Conservation (phyloP, 495 filamentous ascomycete genomes). For the Aspergillus diversus region DNA sequence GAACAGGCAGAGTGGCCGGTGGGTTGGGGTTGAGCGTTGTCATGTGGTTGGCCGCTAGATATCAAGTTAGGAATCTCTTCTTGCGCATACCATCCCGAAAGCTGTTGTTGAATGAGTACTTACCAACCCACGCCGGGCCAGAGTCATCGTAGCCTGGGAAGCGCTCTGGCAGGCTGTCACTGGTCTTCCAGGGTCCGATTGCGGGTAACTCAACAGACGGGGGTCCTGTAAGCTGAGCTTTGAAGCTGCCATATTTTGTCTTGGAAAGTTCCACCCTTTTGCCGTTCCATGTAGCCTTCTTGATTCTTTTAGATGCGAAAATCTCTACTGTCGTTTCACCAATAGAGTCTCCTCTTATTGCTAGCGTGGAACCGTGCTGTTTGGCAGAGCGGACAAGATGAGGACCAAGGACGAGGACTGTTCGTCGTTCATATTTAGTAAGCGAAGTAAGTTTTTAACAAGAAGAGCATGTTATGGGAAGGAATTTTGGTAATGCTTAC, state of each 20-base stretch:
- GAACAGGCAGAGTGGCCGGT: conserved; percentile 56
- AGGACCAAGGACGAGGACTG: conserved; percentile 59
- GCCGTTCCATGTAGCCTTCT: conserved; percentile 61
- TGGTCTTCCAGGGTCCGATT: conserved; percentile 63
- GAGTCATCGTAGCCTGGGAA: conserved; percentile 63
- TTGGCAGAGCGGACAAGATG: conserved; percentile 69
- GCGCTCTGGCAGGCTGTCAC: conserved; percentile 73
- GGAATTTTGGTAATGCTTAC: conserved; percentile 29
- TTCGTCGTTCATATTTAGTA: background rate
- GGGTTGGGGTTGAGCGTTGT: conserved; percentile 63
- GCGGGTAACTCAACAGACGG: conserved; percentile 53
- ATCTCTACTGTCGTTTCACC: conserved; percentile 63
- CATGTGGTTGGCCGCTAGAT: conserved; percentile 56
- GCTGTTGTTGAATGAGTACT: conserved; percentile 14
- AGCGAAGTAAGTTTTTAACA: background rate
- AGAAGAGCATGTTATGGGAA: background rate
- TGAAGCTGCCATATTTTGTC: conserved; percentile 52
- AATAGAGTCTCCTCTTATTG: conserved; percentile 68
- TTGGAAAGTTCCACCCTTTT: conserved; percentile 36
- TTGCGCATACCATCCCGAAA: background rate
- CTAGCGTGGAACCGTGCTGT: conserved; percentile 48
- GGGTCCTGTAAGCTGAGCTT: conserved; percentile 48
- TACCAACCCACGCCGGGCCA: conserved; percentile 57
- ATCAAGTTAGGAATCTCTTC: conserved; percentile 13
- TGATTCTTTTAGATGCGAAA: conserved; percentile 55